Conservation (phyloP, 2,329 filamentous ascomycete species). For the Gyromitra esculenta region DNA sequence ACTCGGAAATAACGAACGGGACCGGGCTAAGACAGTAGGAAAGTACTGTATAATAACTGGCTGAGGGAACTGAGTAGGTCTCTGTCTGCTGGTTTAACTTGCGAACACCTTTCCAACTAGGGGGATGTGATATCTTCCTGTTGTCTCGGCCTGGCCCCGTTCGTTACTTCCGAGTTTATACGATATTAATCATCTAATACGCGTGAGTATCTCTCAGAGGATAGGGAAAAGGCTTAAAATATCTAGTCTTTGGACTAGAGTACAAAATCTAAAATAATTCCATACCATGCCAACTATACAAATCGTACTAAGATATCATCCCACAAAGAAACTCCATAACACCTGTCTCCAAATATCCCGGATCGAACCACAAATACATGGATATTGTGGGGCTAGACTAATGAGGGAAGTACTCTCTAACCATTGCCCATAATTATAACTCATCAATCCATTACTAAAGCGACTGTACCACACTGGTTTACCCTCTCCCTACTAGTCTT, state of each 20-base stretch:
- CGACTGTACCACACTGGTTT: background rate
- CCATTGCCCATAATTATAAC: background rate
- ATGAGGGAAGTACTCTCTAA: background rate
- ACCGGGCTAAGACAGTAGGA: too few species aligned
- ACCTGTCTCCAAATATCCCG: background rate
- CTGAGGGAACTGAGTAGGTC: too few species aligned
- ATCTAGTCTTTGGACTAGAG: background rate
- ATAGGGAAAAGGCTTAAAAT: background rate
- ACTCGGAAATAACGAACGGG: too few species aligned
- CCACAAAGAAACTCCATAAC: conserved; percentile 1
- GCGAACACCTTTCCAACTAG: too few species aligned
- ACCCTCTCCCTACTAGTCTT: conserved; percentile 20
- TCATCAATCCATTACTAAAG: background rate
- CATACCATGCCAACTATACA: background rate
- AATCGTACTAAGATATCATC: background rate
- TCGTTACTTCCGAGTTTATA: background rate
- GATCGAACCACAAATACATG: conserved; percentile 6
- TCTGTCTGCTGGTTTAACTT: too few species aligned
- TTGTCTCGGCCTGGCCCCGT: too few species aligned
- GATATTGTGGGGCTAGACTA: background rate
- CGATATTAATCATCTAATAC: background rate
- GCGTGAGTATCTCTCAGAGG: too few species aligned
- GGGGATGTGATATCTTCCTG: too few species aligned
- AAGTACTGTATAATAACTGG: too few species aligned
- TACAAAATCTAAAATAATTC: background rate